Conservation (phyloP, 2,329 filamentous ascomycete species). For the Sporothrix schenckii region DNA sequence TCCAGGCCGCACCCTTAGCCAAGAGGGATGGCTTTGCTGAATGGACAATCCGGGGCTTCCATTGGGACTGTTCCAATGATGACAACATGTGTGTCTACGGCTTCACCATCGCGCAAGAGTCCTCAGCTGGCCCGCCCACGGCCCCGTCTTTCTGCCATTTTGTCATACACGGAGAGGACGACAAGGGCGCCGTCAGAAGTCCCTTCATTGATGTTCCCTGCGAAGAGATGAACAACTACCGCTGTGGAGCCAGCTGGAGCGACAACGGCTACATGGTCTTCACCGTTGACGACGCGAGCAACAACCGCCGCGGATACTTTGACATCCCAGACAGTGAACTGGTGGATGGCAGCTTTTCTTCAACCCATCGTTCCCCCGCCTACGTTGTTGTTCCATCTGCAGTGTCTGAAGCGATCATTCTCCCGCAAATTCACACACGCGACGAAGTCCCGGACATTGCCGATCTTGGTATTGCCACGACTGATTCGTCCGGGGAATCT, state of each 20-base stretch:
- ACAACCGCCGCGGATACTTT: conserved; percentile 37
- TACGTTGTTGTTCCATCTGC: conserved; percentile 26
- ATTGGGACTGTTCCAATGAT: conserved; percentile 34
- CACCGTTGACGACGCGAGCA: conserved; percentile 34
- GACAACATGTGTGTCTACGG: conserved; percentile 34
- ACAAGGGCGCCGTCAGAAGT: conserved; percentile 13
- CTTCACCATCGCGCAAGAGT: conserved; percentile 33
- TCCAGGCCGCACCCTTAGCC: conserved; percentile 5
- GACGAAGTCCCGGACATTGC: not conserved
- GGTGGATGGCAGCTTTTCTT: conserved; percentile 10
- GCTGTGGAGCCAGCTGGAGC: conserved; percentile 37
- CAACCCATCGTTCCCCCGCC: conserved; percentile 21
- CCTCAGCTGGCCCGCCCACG: not conserved
- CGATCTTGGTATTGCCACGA: not conserved
- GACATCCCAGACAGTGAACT: conserved; percentile 36
- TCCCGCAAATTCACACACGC: not conserved
- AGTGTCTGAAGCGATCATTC: conserved; percentile 6
- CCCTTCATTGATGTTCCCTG: conserved; percentile 34
- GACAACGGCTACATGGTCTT: conserved; percentile 36
- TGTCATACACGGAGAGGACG: not conserved
- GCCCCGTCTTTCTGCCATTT: conserved; percentile 32
- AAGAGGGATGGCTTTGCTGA: not conserved
- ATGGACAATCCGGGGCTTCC: conserved; percentile 34
- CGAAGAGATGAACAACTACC: conserved; percentile 32
- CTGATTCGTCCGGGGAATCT: not conserved